Evolutionary conservation across 2,329 filamentous ascomycete species (phyloP).

Genomic region (Tolypocladium guangdongense): DNA sequence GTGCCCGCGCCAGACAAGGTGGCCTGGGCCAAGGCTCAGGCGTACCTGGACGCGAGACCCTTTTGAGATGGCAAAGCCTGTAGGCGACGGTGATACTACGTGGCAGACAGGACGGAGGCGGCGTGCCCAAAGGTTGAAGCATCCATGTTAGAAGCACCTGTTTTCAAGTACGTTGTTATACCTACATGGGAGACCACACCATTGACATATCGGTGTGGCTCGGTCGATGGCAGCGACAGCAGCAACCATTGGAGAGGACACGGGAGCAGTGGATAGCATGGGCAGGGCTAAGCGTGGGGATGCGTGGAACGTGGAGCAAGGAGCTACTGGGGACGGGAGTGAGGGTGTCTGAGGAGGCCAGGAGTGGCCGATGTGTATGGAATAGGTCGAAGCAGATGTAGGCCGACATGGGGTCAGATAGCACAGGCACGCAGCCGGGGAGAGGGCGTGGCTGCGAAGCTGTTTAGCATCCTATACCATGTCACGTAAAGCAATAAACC

Average conservation of each 20-base stretch:
- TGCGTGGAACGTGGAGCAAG: neutral
- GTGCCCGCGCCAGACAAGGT: constrained; percentile 34
- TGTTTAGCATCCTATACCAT: neutral
- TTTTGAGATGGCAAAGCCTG: constrained; percentile 16
- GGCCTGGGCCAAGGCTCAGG: constrained; percentile 44
- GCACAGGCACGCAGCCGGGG: neutral
- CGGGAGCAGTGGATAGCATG: constrained; percentile 4
- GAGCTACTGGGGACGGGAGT: neutral
- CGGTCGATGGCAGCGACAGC: neutral
- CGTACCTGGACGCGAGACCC: constrained; percentile 37
- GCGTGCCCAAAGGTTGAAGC: neutral
- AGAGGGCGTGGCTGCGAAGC: neutral
- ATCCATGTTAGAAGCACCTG: neutral
- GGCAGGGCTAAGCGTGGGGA: neutral
- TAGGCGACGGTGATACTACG: neutral
- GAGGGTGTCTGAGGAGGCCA: neutral
- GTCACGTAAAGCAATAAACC: neutral
- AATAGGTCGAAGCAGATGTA: neutral
- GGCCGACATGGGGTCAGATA: neutral
- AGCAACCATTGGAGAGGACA: neutral
- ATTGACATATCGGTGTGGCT: neutral
- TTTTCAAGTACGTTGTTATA: neutral
- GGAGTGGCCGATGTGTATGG: neutral
- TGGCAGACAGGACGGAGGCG: neutral
- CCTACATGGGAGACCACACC: neutral